Conservation (phyloP, 345 rosid genomes). For the Eucalyptus regnans region DNA sequence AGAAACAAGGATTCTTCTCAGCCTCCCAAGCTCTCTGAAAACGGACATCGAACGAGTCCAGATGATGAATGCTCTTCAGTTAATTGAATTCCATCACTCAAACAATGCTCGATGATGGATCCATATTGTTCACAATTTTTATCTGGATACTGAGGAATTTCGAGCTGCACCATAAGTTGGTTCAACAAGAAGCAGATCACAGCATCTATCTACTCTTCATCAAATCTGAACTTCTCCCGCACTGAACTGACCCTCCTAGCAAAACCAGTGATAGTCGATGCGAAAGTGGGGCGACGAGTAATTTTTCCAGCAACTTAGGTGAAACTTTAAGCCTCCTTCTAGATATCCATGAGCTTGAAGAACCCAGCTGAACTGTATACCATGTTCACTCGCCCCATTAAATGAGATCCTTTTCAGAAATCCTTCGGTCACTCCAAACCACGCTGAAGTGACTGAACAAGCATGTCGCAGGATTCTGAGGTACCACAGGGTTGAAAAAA, state of each 20-base stretch:
- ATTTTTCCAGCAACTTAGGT: not conserved
- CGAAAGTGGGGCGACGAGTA: not conserved
- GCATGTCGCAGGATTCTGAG: not conserved
- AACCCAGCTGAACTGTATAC: not conserved
- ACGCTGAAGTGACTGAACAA: not conserved
- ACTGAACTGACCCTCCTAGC: not conserved
- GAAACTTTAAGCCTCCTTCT: not conserved
- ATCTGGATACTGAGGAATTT: not conserved
- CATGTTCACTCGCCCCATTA: not conserved
- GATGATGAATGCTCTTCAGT: not conserved
- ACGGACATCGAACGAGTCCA: not conserved
- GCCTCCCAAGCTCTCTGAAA: not conserved
- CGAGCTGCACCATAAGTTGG: not conserved
- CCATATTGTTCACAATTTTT: not conserved
- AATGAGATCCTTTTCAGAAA: not conserved
- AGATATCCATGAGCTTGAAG: not conserved
- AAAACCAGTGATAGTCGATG: not conserved
- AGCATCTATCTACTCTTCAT: not conserved
- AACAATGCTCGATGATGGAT: not conserved
- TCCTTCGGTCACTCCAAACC: not conserved
- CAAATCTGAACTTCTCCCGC: not conserved
- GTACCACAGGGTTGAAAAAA: not conserved
- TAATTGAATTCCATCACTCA: not conserved
- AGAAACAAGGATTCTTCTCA: not conserved
- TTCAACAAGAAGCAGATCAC: not conserved